phyloP scores from a whole-genome alignment of 305 asterid genomes.

The Fraxinus floribunda region DNA sequence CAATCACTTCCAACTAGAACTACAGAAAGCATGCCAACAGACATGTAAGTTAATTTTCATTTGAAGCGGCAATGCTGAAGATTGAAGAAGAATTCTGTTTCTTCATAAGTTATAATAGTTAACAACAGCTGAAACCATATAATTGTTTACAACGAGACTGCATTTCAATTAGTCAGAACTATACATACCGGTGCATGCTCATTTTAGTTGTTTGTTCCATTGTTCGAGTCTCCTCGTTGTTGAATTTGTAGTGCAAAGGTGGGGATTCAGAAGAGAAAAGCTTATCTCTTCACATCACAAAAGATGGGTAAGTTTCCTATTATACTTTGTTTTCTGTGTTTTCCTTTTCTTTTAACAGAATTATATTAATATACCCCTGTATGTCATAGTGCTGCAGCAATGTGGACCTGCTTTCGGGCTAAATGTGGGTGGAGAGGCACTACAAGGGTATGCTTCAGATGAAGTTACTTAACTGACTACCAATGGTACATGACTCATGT shows the following conservation, averaged over 20 bases:
- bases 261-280: slow-evolving; percentile 68
- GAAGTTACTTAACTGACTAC: slow-evolving; percentile 5
- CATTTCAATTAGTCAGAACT: background rate
- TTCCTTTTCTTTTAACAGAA: slow-evolving; percentile 11
- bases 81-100: background rate
- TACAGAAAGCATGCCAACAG: background rate
- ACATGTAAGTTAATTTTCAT: background rate
- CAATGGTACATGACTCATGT: slow-evolving; percentile 16
- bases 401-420: slow-evolving; percentile 81
- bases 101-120: background rate
- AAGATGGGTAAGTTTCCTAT: slow-evolving; percentile 55
- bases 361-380: slow-evolving; percentile 27
- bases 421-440: slow-evolving; percentile 89
- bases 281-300: slow-evolving; percentile 56
- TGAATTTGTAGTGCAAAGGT: slow-evolving; percentile 70
- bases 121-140: background rate
- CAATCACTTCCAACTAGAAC: background rate
- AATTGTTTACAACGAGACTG: background rate
- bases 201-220: slow-evolving; percentile 3
- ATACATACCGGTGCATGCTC: background rate
- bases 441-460: slow-evolving; percentile 52
- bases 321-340: slow-evolving; percentile 7
- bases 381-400: slow-evolving; percentile 58
- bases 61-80: background rate
- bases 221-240: slow-evolving; percentile 18